Percentiles rank a stretch among this genome's conserved stretches.
phyloP scores from a whole-genome alignment of 805 yeast species.

The Yamadazyma insecticola region DNA sequence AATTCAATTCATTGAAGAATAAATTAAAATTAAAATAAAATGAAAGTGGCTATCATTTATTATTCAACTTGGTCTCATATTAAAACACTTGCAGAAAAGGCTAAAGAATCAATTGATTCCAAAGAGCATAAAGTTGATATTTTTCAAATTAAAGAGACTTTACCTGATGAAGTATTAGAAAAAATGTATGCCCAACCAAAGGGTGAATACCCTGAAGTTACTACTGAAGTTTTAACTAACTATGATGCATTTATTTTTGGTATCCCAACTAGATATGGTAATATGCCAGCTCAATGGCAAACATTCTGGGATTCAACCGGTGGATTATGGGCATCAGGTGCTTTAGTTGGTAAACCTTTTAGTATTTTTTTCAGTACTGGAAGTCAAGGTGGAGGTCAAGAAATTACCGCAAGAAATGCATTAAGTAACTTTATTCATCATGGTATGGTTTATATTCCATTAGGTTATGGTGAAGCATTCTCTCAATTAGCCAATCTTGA shows the following conservation, averaged over 20 bases:
- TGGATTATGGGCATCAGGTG: slow-evolving; percentile 68
- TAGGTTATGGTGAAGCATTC: slow-evolving; percentile 52
- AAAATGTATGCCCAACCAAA: slow-evolving; percentile 15
- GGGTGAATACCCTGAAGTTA: slow-evolving; percentile 50
- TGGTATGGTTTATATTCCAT: slow-evolving; percentile 73
- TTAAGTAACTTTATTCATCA: slow-evolving; percentile 68
- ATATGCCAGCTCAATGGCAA: slow-evolving; percentile 72
- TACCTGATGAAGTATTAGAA: slow-evolving; percentile 13
- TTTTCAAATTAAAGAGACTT: slow-evolving; percentile 69
- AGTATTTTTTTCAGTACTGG: slow-evolving; percentile 74
- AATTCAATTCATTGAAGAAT: no score
- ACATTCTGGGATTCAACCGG: slow-evolving; percentile 80
- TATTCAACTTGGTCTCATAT: slow-evolving; percentile 83
- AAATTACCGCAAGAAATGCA: slow-evolving; percentile 56
- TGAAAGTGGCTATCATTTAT: slow-evolving; percentile 68
- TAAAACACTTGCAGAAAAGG: slow-evolving; percentile 62
- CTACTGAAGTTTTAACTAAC: slow-evolving; percentile 48
- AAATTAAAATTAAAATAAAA: no score
- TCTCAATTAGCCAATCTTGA: slow-evolving; percentile 44
- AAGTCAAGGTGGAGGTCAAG: slow-evolving; percentile 78
- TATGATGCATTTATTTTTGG: slow-evolving; percentile 80
- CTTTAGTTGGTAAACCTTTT: slow-evolving; percentile 66
- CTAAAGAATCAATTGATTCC: slow-evolving; percentile 58
- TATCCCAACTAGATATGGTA: slow-evolving; percentile 77
- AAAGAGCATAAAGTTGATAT: slow-evolving; percentile 67